Base-by-base conservation (phyloP, 2,329 filamentous ascomycete species). In the Ceratocystis huliohia region DNA sequence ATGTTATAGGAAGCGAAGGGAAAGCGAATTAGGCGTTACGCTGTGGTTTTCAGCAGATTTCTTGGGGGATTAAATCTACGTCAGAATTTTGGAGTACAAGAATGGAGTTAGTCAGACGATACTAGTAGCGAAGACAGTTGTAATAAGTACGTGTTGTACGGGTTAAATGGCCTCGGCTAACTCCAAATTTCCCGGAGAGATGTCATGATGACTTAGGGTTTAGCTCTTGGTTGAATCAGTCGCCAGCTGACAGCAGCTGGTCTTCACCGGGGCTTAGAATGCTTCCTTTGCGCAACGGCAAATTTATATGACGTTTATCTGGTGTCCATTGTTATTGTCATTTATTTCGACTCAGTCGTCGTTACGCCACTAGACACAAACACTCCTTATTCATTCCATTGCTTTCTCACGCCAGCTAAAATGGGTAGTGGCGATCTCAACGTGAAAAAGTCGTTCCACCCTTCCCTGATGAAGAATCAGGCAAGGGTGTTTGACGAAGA, bases 361-460 rank as follows among this genome's bases (percentile, higher is more conserved):
- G 37, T 10, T 13, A 41, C 37, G 37, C 37, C 22, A 20, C 17
- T 3, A 59, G 33, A 28, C 56, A 59, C 56, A 30, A 59, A 10
- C 28, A 30, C 25, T 6, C 20, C 17, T 7, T n/a, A 53, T 8
- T 61, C 28, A 37, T 45, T 37, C 41, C 3, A 4, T 30, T n/a
- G n/a, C 45, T 28, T 62, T 33, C 25, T 8, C 28, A 46, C 13
- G 20, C 66, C 56, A 15, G 30, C 56, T 10, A 88, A 77, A 70
- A 96, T 95, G 88, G 92, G 92, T 74, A 90, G 91, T 75, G 91
- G 91, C 74, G 92, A 97, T 82, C 84, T 99, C 73, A 96, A 97
- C 74, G 78, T 96, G 72, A 96, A 96, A 78, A 91, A 91, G 78
- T 89, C 89, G 81, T 99, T 93, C 86, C 93, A 99, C 78, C 93